These are phyloP conservation scores for Cryphonectria carpinicola DNA, from an alignment of 2,329 filamentous ascomycete genomes.

Conservation along the genomic window DNA sequence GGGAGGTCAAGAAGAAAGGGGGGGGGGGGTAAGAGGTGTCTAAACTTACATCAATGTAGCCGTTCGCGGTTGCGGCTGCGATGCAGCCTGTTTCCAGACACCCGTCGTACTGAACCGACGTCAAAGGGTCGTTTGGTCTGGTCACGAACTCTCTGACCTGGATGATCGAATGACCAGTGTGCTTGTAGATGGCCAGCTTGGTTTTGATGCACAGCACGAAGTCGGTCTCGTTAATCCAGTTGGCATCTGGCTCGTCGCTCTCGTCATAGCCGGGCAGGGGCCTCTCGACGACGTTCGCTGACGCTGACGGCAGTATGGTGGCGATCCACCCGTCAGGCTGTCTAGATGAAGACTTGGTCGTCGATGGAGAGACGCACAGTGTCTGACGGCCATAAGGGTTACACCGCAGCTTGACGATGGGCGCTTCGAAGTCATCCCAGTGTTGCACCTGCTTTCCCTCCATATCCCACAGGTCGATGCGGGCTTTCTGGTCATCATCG, in stretches of 20 bases:
- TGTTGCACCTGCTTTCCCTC: conserved; percentile 57
- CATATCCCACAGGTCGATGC: conserved; percentile 59
- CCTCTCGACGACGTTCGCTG: conserved; percentile 51
- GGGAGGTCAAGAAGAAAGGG: not conserved
- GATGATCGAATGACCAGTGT: conserved; percentile 50
- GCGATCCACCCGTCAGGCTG: conserved; percentile 49
- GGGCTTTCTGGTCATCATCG: conserved; percentile 56
- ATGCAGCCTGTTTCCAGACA: conserved; percentile 48
- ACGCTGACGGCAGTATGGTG: conserved; percentile 55
- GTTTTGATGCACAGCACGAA: conserved; percentile 65
- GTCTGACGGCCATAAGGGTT: conserved; percentile 59
- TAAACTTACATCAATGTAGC: conserved; percentile 63
- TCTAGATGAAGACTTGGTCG: conserved; percentile 47
- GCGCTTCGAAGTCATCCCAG: conserved; percentile 62
- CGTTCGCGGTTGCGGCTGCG: conserved; percentile 64
- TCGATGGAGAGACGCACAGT: conserved; percentile 61
- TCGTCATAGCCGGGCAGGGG: conserved; percentile 53
- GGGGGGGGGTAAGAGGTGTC: not conserved
- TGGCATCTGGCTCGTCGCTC: conserved; percentile 58
- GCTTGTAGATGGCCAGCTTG: conserved; percentile 53
- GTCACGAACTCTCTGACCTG: conserved; percentile 55
- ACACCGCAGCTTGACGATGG: conserved; percentile 65
- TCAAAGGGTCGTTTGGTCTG: conserved; percentile 57
- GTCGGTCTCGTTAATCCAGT: conserved; percentile 62
- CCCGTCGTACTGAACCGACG: conserved; percentile 60